Evolutionary conservation across 2,329 filamentous ascomycete species (phyloP).

Genomic region (Talaromyces sp.): DNA sequence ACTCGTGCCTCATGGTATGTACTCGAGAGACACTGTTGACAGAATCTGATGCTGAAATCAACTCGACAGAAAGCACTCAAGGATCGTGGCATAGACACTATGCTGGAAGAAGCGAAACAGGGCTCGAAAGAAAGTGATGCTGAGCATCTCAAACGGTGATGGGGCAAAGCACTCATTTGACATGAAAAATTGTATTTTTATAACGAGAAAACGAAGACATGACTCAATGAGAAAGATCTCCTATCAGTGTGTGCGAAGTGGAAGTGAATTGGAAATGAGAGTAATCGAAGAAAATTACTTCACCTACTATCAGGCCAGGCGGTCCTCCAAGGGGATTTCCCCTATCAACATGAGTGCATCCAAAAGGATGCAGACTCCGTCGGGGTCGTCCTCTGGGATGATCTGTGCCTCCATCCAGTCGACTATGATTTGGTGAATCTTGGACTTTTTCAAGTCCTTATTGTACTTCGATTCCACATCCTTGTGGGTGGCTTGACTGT

Average conservation of each 20-base stretch:
- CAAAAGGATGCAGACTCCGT: not conserved
- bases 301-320: not conserved
- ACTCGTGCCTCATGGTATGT: constrained; percentile 75
- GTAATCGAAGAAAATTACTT: not conserved
- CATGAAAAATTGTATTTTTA: not conserved
- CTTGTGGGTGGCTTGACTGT: not conserved
- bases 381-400: not conserved
- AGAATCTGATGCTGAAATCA: constrained; percentile 10
- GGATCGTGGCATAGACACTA: constrained; percentile 84
- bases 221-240: constrained; percentile 2
- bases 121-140: constrained; percentile 85
- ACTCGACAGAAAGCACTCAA: constrained; percentile 71
- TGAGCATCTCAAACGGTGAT: constrained; percentile 54
- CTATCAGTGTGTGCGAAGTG: not conserved
- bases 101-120: constrained; percentile 86
- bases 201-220: constrained; percentile 1
- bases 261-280: not conserved
- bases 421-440: not conserved
- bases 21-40: not conserved
- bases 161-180: constrained; percentile 1
- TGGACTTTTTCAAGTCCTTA: constrained; percentile 9
- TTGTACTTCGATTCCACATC: constrained; percentile 15
- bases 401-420: not conserved
- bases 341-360: not conserved
- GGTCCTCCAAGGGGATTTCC: not conserved